phyloP scores from a whole-genome alignment of 2,329 filamentous ascomycete species.

The Ceratocystiopsis minuta region DNA sequence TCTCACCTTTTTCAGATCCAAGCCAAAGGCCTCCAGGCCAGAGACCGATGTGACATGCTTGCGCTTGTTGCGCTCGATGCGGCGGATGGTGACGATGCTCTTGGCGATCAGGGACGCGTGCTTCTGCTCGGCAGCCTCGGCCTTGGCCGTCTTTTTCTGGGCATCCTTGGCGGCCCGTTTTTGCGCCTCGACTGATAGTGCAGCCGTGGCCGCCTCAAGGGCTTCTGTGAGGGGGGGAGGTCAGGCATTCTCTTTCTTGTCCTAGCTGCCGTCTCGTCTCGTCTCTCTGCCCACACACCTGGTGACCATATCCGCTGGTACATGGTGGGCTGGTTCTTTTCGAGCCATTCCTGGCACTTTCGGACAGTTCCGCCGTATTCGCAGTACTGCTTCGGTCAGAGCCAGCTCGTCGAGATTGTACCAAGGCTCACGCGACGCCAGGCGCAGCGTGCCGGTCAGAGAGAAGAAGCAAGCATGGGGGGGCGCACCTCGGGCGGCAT shows the following conservation, averaged over 20 bases:
- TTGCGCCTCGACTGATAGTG: constrained; percentile 77
- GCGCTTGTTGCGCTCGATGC: constrained; percentile 93
- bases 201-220: constrained; percentile 65
- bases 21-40: constrained; percentile 73
- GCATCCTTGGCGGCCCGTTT: constrained; percentile 93
- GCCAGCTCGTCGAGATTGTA: not conserved
- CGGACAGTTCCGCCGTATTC: constrained; percentile 93
- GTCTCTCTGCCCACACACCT: constrained; percentile 31
- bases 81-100: constrained; percentile 78
- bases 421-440: too few species aligned
- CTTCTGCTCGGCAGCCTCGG: constrained; percentile 69
- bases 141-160: constrained; percentile 91
- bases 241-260: too few species aligned
- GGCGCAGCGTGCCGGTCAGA: too few species aligned
- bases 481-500: constrained; percentile 43
- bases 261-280: too few species aligned
- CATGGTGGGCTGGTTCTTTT: constrained; percentile 52
- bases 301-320: constrained; percentile 72
- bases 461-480: not conserved
- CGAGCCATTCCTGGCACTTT: constrained; percentile 94
- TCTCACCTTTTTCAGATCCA: constrained; percentile 78
- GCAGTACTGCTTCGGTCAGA: constrained; percentile 53
- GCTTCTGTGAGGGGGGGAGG: constrained; percentile 40
- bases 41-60: constrained; percentile 91
- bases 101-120: constrained; percentile 67